Percentiles rank a stretch among this genome's conserved stretches.
phyloP scores from a whole-genome alignment of 192 early-diverging fungal species.

The Backusella mclennaniae region DNA sequence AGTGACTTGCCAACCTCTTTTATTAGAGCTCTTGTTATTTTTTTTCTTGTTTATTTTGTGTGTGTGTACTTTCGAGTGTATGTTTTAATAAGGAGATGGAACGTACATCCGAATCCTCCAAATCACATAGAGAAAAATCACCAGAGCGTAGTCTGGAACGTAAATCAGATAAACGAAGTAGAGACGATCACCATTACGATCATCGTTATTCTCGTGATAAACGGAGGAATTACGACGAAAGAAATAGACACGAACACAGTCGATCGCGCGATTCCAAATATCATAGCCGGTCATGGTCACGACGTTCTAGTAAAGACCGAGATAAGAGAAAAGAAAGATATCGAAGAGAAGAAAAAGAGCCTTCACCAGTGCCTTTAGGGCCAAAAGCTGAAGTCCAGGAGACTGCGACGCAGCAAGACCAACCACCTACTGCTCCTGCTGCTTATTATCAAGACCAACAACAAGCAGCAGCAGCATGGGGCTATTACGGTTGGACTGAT shows the following conservation, averaged over 20 bases:
- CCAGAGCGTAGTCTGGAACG: slow-evolving; percentile 5
- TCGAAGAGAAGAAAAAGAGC: slow-evolving; percentile 9
- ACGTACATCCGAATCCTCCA: slow-evolving; percentile 6
- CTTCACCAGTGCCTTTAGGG: slow-evolving; percentile 9
- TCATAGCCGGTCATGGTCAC: not conserved
- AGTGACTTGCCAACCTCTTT: not conserved
- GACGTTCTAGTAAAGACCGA: not conserved
- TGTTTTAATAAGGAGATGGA: slow-evolving; percentile 4
- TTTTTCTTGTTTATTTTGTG: not conserved
- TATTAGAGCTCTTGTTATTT: not conserved
- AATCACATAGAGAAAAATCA: slow-evolving; percentile 14
- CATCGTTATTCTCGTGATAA: slow-evolving; percentile 14
- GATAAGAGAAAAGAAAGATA: slow-evolving; percentile 7
- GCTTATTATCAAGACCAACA: slow-evolving; percentile 15
- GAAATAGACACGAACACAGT: slow-evolving; percentile 6
- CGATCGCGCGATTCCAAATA: slow-evolving; percentile 12
- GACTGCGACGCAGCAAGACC: not conserved
- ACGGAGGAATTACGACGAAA: slow-evolving; percentile 16
- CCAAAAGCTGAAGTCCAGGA: slow-evolving; percentile 12
- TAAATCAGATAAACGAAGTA: slow-evolving; percentile 16
- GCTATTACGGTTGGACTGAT: slow-evolving; percentile 6
- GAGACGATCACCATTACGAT: slow-evolving; percentile 16
- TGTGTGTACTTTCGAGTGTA: not conserved
- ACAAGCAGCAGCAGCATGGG: not conserved
- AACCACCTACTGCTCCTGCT: slow-evolving; percentile 20